Evolutionary conservation across 1,284 basidiomycete species (phyloP).

Genomic region (Rhodotorula sp.): DNA sequence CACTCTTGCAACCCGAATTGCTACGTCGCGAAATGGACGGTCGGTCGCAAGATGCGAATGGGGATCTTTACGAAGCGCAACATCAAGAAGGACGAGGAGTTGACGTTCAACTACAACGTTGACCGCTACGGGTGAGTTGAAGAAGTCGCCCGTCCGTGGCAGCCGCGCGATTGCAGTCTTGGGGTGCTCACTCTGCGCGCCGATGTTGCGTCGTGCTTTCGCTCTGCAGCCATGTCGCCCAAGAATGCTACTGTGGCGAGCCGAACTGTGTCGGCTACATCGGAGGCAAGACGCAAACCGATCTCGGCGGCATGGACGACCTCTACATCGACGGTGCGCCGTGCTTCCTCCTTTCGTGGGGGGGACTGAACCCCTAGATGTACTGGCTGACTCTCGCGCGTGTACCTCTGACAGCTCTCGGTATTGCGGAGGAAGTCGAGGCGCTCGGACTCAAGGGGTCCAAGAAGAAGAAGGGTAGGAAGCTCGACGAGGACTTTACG

Average conservation of each 20-base stretch:
- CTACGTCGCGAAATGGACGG: constrained; percentile 98
- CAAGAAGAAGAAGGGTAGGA: constrained; percentile 86
- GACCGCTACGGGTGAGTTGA: constrained; percentile 88
- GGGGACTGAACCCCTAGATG: constrained; percentile 44
- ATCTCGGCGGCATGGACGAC: constrained; percentile 88
- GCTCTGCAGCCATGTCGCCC: constrained; percentile 76
- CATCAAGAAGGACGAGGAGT: constrained; percentile 80
- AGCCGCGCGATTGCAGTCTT: neutral
- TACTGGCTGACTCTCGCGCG: no score
- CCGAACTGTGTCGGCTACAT: constrained; percentile 93
- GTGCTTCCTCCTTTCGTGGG: constrained; percentile 51
- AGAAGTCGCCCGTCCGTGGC: neutral
- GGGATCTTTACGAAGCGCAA: constrained; percentile 91
- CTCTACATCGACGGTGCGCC: constrained; percentile 76
- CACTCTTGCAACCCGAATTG: constrained; percentile 98
- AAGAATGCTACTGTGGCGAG: constrained; percentile 94
- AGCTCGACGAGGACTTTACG: constrained; percentile 89
- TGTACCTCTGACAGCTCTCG: constrained; percentile 59
- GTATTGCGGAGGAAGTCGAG: constrained; percentile 88
- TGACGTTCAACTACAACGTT: constrained; percentile 99
- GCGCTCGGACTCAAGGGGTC: constrained; percentile 64
- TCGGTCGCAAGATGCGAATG: constrained; percentile 89
- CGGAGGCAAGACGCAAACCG: constrained; percentile 98
- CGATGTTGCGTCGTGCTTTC: constrained; percentile 3
- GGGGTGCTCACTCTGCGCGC: neutral